phyloP scores from a whole-genome alignment of 768 basidiomycete species.

The Collybia sp. region DNA sequence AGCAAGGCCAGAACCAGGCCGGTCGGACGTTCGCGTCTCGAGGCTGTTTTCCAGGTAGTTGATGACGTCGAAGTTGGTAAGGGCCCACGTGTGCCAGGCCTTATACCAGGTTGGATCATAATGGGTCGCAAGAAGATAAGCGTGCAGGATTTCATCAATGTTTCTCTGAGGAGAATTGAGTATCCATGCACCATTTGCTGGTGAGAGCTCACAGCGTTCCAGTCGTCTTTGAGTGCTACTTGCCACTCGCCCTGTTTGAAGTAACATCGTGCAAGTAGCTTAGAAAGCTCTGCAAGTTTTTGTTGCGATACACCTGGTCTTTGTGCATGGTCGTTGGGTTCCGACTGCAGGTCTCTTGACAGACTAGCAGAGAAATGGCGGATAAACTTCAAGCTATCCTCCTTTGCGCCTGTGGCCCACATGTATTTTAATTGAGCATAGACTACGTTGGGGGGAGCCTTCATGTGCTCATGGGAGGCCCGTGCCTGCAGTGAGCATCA shows the following conservation, averaged over 20 bases:
- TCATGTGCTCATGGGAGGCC: slow-evolving; percentile 47
- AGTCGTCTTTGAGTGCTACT: slow-evolving; percentile 70
- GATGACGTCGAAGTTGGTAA: slow-evolving; percentile 94
- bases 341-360: slow-evolving; percentile 66
- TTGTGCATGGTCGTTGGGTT: slow-evolving; percentile 43
- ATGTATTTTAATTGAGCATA: slow-evolving; percentile 95
- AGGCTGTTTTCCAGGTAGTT: slow-evolving; percentile 68
- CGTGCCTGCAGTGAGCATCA: slow-evolving; percentile 25
- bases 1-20: slow-evolving; percentile 60
- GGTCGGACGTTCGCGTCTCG: slow-evolving; percentile 49
- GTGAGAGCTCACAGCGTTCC: slow-evolving; percentile 63
- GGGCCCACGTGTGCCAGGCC: slow-evolving; percentile 98
- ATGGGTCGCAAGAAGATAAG: slow-evolving; percentile 83
- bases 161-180: slow-evolving; percentile 51
- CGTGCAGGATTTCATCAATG: slow-evolving; percentile 75
- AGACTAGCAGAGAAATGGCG: slow-evolving; percentile 79
- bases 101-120: slow-evolving; percentile 98
- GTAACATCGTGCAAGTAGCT: slow-evolving; percentile 92
- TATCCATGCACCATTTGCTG: background rate
- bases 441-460: slow-evolving; percentile 93
- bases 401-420: slow-evolving; percentile 82
- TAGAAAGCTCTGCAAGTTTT: slow-evolving; percentile 63
- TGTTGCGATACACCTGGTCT: slow-evolving; percentile 51
- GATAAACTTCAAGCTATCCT: slow-evolving; percentile 79
- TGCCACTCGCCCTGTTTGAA: slow-evolving; percentile 98